Evolutionary conservation across 495 filamentous ascomycete genomes (phyloP).

Genomic region (Penicillium mononematosum): DNA sequence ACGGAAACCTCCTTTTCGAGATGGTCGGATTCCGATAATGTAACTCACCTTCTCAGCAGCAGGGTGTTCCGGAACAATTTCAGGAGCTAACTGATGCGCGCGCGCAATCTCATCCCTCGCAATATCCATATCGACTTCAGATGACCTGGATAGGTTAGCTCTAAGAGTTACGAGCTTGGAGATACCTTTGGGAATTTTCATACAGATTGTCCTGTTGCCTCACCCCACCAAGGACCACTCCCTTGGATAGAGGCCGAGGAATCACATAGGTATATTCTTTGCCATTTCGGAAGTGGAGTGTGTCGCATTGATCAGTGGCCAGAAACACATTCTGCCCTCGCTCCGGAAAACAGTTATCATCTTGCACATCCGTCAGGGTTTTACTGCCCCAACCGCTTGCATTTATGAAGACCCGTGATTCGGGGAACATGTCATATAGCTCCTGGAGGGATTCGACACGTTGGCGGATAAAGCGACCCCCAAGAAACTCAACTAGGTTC

Average conservation of each 20-base stretch:
- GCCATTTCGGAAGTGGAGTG: conserved; percentile 45
- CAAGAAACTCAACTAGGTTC: conserved; percentile 31
- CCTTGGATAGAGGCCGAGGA: conserved; percentile 43
- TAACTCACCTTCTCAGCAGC: conserved; percentile 32
- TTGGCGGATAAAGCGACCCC: conserved; percentile 40
- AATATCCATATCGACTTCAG: conserved; percentile 40
- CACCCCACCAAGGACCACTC: conserved; percentile 48
- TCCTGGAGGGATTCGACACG: conserved; percentile 41
- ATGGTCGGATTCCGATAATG: conserved; percentile 45
- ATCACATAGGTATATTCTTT: conserved; percentile 53
- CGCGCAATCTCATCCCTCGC: conserved; percentile 43
- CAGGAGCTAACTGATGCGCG: conserved; percentile 40
- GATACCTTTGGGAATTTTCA: conserved; percentile 1
- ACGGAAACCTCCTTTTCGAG: conserved; percentile 40
- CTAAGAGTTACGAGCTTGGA: not conserved
- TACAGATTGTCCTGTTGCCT: conserved; percentile 45
- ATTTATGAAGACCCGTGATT: conserved; percentile 44
- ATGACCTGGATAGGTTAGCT: conserved; percentile 24
- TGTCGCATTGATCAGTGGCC: conserved; percentile 31
- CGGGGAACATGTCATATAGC: conserved; percentile 40
- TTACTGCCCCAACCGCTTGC: conserved; percentile 44
- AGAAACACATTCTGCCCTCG: conserved; percentile 46
- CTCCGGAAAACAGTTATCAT: conserved; percentile 42
- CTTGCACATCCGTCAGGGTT: conserved; percentile 37
- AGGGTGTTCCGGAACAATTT: conserved; percentile 40